Percentiles rank a stretch among this genome's conserved stretches.
phyloP scores from a whole-genome alignment of 768 basidiomycete species.

The Naganishia vaughanmartiniae region DNA sequence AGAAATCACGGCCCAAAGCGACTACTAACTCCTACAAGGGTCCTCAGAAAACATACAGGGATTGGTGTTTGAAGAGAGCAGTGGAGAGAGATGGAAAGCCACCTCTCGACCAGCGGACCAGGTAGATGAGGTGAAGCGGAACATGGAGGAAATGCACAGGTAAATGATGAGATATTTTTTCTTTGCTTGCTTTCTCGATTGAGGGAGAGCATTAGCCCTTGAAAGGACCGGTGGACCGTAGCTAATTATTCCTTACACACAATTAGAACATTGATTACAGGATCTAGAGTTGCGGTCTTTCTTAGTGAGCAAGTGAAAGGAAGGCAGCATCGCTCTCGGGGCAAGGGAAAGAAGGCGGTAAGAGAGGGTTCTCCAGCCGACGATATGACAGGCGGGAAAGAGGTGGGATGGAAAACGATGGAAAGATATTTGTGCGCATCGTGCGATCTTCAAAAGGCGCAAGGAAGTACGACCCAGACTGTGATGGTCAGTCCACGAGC shows the following conservation, averaged over 20 bases:
- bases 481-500: not conserved
- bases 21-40: not conserved
- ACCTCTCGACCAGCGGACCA: no score
- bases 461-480: not conserved
- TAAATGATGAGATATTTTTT: not conserved
- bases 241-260: not conserved
- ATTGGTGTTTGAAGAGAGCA: not conserved
- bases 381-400: not conserved
- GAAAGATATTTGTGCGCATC: not conserved
- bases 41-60: not conserved
- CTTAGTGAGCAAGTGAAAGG: not conserved
- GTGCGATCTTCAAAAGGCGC: not conserved
- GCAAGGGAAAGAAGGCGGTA: not conserved
- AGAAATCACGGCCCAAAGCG: not conserved
- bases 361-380: not conserved
- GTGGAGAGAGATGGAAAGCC: no score
- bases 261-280: not conserved
- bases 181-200: no score
- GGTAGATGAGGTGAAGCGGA: not conserved
- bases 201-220: no score
- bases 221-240: no score
- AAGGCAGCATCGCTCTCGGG: not conserved
- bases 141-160: not conserved
- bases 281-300: not conserved
- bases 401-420: not conserved